phyloP scores from a whole-genome alignment of 805 yeast species.

The Saturnispora sanitii region DNA sequence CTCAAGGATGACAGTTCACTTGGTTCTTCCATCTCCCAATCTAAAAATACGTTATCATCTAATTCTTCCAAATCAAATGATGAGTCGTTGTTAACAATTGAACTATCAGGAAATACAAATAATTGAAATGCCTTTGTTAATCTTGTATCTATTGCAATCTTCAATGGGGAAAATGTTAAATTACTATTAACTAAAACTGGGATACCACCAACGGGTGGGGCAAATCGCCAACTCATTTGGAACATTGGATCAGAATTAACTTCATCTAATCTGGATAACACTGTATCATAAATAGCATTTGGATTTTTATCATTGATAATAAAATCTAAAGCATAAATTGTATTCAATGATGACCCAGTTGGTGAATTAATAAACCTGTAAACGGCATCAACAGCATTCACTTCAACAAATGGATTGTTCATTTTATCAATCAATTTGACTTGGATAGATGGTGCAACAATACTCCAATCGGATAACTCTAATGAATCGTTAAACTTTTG shows the following conservation, averaged over 20 bases:
- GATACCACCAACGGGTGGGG: slow-evolving; percentile 59
- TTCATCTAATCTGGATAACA: slow-evolving; percentile 35
- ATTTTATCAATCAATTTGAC: slow-evolving; percentile 58
- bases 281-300: slow-evolving; percentile 55
- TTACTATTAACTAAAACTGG: slow-evolving; percentile 40
- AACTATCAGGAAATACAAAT: slow-evolving; percentile 22
- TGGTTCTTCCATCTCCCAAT: slow-evolving; percentile 3
- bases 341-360: slow-evolving; percentile 61
- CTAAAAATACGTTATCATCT: not conserved
- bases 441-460: slow-evolving; percentile 59
- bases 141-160: slow-evolving; percentile 45
- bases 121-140: slow-evolving; percentile 41
- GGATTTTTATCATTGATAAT: slow-evolving; percentile 62
- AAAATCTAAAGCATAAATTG: slow-evolving; percentile 51
- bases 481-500: slow-evolving; percentile 26
- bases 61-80: slow-evolving; percentile 5
- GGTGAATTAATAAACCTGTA: slow-evolving; percentile 54
- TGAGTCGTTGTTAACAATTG: not conserved
- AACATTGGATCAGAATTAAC: slow-evolving; percentile 26
- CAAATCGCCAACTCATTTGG: slow-evolving; percentile 42
- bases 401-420: slow-evolving; percentile 59
- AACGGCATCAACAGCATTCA: slow-evolving; percentile 53
- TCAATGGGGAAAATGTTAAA: slow-evolving; percentile 43
- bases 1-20: slow-evolving; percentile 1
- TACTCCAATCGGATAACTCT: slow-evolving; percentile 41